Evolutionary conservation across 306 rosid species (phyloP), one percentile per base, ranked within the genome.

Genomic region (Mimosa pudica): DNA sequence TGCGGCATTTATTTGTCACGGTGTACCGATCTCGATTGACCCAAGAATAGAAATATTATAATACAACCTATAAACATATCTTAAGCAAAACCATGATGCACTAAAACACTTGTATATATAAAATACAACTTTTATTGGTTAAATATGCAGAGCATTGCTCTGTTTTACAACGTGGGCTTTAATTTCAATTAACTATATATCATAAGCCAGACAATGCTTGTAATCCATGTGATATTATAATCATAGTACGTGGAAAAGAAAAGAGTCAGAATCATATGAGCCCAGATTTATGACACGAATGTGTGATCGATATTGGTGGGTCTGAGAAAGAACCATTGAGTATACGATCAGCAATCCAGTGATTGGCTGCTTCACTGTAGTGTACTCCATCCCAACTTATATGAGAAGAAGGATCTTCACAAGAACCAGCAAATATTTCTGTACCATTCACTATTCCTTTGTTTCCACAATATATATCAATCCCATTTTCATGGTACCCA

Each of bases 321-420:
- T 92, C 89, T 4, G 98, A 86, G 47, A 89, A 85, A 0, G 89
- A 91, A 61, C 98, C 97, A 35, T 74, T 54, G 41, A 87, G 6
- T 49, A 93, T 83, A 0, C 80, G 87, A 64, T 82, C 73, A 8
- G 93, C 88, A 75, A 91, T 77, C 98, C 97, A 93, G 30, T 18
- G 77, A 75, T 94, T 92, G 10, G 98, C 97, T 72, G 96, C 91
- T 51, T 92, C 97, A 0, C 96, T 90, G 78, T 94, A 90, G 78
- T 92, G 98, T 5, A 92, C 91, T 0, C 98, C 97, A 87, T 94
- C 98, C 98, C 98, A 94, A n/a, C 97, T 94, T 2, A 94, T 87
- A 47, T 89, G 58, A 51, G 64, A 62, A 2, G 94, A 94, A 47
- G 98, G 97, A 77, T 92, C 88, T 80, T 81, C 74, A 70, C 98